phyloP scores from a whole-genome alignment of 1,284 basidiomycete genomes.

The Stygiomarasmius scandens region DNA sequence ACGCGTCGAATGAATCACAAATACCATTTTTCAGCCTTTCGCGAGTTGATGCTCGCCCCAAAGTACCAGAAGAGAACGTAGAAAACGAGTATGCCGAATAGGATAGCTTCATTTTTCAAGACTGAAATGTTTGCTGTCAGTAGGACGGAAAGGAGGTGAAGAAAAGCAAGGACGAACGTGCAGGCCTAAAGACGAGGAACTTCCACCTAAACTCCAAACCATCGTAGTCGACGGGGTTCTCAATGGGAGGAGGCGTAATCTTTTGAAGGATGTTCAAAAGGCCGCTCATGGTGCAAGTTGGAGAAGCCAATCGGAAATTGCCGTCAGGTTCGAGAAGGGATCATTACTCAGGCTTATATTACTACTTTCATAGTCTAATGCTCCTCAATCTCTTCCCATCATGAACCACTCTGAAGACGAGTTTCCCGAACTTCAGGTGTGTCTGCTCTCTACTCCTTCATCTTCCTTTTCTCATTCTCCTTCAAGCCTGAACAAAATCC shows the following conservation, averaged over 20 bases:
- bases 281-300: conserved; percentile 5
- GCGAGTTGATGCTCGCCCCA: conserved; percentile 58
- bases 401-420: conserved; percentile 9
- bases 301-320: conserved; percentile 5
- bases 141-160: conserved; percentile 1
- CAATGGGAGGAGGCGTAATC: conserved; percentile 51
- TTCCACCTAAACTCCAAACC: conserved; percentile 73
- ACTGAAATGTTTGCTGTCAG: conserved; percentile 38
- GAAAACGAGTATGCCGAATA: conserved; percentile 54
- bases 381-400: neutral
- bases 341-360: conserved; percentile 5
- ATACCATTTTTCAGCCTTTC: conserved; percentile 61
- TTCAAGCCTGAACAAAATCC: conserved; percentile 30
- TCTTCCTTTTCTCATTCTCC: conserved; percentile 2
- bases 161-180: conserved; percentile 48
- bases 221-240: conserved; percentile 45
- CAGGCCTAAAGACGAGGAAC: conserved; percentile 79
- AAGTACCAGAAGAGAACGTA: conserved; percentile 57
- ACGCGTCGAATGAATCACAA: conserved; percentile 16
- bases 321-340: conserved; percentile 14
- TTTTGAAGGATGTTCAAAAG: conserved; percentile 44
- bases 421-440: conserved; percentile 13
- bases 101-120: conserved; percentile 66
- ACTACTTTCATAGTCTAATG: conserved; percentile 9
- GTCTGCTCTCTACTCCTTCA: conserved; percentile 9